Conservation (phyloP, 805 yeast genomes). For the Nakazawaea populi region DNA sequence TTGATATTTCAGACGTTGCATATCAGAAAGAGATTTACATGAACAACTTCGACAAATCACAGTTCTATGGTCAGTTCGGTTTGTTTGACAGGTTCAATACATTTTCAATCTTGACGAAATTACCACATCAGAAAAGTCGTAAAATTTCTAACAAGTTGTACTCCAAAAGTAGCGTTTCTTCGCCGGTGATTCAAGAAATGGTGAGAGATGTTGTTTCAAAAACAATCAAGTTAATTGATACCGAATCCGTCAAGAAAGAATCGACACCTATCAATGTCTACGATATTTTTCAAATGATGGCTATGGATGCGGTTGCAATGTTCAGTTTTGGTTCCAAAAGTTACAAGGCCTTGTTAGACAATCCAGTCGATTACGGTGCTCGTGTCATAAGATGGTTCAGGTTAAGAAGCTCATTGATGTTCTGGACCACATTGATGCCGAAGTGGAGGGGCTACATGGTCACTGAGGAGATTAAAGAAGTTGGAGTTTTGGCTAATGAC, state of each 20-base stretch:
- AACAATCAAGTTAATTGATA: slow-evolving; percentile 13
- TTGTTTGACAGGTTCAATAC: slow-evolving; percentile 47
- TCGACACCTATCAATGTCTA: slow-evolving; percentile 40
- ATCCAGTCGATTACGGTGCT: slow-evolving; percentile 25
- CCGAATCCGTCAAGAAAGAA: slow-evolving; percentile 8
- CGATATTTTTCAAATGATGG: slow-evolving; percentile 51
- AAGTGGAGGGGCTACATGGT: slow-evolving; percentile 41
- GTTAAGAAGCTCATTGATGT: slow-evolving; percentile 46
- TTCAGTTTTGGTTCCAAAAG: slow-evolving; percentile 45
- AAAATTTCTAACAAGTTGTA: slow-evolving; percentile 27
- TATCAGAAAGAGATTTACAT: slow-evolving; percentile 43
- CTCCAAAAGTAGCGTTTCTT: slow-evolving; percentile 29
- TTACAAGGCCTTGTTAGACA: slow-evolving; percentile 35
- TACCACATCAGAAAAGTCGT: slow-evolving; percentile 32
- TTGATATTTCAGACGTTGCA: slow-evolving; percentile 42
- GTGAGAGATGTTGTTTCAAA: slow-evolving; percentile 22
- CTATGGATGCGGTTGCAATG: slow-evolving; percentile 55
- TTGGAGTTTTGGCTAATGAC: slow-evolving; percentile 28
- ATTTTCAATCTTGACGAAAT: slow-evolving; percentile 42
- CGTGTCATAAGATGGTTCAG: slow-evolving; percentile 35
- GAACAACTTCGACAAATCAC: slow-evolving; percentile 47
- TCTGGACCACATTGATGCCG: slow-evolving; percentile 53
- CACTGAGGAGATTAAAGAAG: slow-evolving; percentile 25
- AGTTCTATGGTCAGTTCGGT: slow-evolving; percentile 46
- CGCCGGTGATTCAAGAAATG: slow-evolving; percentile 19